These are phyloP conservation scores for Beauveria varroae DNA, from an alignment of 2,329 filamentous ascomycete genomes.

Conservation along the genomic window DNA sequence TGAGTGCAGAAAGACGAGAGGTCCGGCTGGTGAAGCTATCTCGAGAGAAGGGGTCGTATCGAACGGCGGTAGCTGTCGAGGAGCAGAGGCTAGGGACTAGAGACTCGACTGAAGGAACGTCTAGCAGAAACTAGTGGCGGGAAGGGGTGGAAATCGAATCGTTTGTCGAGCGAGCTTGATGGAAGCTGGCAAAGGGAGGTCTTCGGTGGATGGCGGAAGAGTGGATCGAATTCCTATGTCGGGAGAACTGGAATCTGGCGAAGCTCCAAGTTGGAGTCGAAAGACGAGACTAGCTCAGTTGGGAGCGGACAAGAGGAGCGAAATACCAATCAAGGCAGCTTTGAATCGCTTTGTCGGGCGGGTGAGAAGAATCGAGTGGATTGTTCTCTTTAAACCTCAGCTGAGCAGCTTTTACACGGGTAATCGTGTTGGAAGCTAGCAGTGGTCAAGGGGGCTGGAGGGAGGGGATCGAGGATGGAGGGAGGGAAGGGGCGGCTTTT, in stretches of 20 bases:
- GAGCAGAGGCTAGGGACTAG: background rate
- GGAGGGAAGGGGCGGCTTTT: slow-evolving; percentile 10
- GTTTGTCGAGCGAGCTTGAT: slow-evolving; percentile 3
- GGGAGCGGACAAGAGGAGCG: slow-evolving; percentile 15
- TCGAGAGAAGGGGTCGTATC: slow-evolving; percentile 1
- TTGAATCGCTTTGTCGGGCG: slow-evolving; percentile 25
- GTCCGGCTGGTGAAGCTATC: background rate
- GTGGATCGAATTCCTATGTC: slow-evolving; percentile 14
- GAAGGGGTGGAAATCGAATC: slow-evolving; percentile 5
- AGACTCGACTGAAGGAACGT: background rate
- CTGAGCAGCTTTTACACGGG: background rate
- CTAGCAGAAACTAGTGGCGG: slow-evolving; percentile 9
- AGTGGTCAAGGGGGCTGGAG: background rate
- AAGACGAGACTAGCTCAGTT: slow-evolving; percentile 8
- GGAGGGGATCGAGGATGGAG: background rate
- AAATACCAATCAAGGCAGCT: slow-evolving; percentile 34
- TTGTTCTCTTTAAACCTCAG: background rate
- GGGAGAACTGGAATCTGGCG: slow-evolving; percentile 8
- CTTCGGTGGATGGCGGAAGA: slow-evolving; percentile 9
- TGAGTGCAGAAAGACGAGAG: background rate
- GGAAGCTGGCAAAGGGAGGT: slow-evolving; percentile 12
- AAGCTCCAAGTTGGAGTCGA: background rate
- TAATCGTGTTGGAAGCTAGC: background rate
- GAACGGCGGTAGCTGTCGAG: background rate
- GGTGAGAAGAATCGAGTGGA: slow-evolving; percentile 4